Evolutionary conservation across 345 rosid genomes (phyloP), one percentile per base, ranked within the genome.

Genomic region (Anacardium occidentale): DNA sequence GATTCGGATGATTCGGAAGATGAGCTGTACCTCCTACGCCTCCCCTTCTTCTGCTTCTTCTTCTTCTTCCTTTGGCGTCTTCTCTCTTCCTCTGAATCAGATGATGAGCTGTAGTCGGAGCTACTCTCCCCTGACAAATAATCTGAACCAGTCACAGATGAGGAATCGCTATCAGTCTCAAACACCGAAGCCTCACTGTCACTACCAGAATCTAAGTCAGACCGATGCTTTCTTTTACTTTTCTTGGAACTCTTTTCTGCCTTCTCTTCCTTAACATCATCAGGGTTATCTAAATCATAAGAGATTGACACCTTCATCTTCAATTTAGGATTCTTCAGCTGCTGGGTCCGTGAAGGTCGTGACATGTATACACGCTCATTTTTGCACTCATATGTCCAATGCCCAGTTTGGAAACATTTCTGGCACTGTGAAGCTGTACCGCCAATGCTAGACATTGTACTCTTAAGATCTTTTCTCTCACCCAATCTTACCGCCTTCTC

Each of bases 311-410:
- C 79, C 81, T 86, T 86, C 89, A 74, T 84, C 80, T 87, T 84
- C 84, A 91, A 72, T 26, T 90, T 92, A 37, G 96, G 98, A 68
- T 91, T 95, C 85, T 93, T 92, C 55, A 95, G 97, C 77, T 92
- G 92, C 81, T 95, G 98, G 14, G 98, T 95, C 66, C 99, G 80
- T 0, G 99, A 95, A 0, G 98, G 98, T 2, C 98, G 83, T 2
- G 97, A 87, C 73, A 92, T 86, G 80, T 95, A 95, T 71, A 92
- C 97, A 70, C 98, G 76, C 54, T 95, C 99, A 25, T 95, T 92
- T 83, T 91, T 95, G 80, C 99, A 95, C 79, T 95, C 93, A 2
- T 86, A 92, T 13, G 99, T 93, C 98, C 99, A 95, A 54, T 95
- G 99, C 2, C 97, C 99, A 0, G 88, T n/a, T 55, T 95, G 96